A percentile compares a stretch with the other conserved stretches of the same genome.
Conservation (phyloP, 208 protist genomes). For the Porcisia deanei region DNA sequence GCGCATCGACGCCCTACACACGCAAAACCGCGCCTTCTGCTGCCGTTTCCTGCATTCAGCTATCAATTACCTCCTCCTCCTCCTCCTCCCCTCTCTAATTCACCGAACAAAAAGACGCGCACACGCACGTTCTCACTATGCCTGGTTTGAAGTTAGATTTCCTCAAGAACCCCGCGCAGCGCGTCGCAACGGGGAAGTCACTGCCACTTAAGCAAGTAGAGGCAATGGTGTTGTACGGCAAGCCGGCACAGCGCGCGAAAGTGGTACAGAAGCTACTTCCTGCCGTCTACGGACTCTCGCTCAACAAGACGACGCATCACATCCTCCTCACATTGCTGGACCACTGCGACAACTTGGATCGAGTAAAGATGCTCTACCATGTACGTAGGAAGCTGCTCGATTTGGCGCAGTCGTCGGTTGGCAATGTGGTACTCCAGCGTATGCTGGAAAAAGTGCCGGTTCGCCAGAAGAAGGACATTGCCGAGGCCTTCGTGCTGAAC, state of each 20-base stretch:
- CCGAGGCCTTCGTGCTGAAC: conserved; percentile 83
- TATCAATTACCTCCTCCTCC: too few species aligned
- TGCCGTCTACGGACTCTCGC: conserved; percentile 64
- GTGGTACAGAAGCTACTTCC: conserved; percentile 82
- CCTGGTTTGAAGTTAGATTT: conserved; percentile 87
- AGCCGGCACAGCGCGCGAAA: conserved; percentile 77
- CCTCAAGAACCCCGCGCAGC: conserved; percentile 86
- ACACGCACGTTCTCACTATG: conserved; percentile 14
- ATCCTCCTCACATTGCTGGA: conserved; percentile 75
- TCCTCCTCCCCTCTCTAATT: too few species aligned
- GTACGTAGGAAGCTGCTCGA: conserved; percentile 80
- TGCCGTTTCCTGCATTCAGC: too few species aligned
- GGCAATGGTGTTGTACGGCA: conserved; percentile 85
- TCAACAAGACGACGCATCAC: conserved; percentile 81
- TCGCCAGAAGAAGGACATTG: conserved; percentile 81
- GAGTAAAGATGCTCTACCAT: conserved; percentile 83
- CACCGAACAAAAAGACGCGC: background rate
- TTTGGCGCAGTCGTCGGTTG: conserved; percentile 64
- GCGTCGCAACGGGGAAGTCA: conserved; percentile 73
- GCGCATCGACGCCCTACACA: too few species aligned
- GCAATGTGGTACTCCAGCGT: conserved; percentile 81
- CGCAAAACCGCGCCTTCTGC: too few species aligned
- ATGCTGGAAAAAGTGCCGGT: conserved; percentile 76
- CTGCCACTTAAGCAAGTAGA: conserved; percentile 89
- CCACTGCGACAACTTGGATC: conserved; percentile 73